These are phyloP conservation scores for Boletales sp. DNA, from an alignment of 768 basidiomycete genomes.

Conservation along the genomic window DNA sequence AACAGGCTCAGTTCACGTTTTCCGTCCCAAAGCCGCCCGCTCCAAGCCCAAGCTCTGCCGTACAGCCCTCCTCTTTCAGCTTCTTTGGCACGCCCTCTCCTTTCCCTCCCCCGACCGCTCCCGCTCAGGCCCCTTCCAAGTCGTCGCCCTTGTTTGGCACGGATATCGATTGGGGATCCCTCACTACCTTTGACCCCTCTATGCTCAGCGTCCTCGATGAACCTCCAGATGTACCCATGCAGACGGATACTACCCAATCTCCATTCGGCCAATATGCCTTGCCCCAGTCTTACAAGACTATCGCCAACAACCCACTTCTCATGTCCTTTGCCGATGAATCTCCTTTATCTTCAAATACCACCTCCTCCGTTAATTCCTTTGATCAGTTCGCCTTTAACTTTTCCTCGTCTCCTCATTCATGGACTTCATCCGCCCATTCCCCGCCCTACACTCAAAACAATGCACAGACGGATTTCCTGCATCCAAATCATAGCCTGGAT, in stretches of 20 bases:
- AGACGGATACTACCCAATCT: conserved; percentile 48
- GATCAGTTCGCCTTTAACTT: conserved; percentile 45
- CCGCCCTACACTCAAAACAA: conserved; percentile 17
- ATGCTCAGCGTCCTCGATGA: conserved; percentile 65
- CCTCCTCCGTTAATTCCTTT: conserved; percentile 17
- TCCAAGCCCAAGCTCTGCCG: conserved; percentile 18
- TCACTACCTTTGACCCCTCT: conserved; percentile 69
- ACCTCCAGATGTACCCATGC: conserved; percentile 53
- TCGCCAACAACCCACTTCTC: conserved; percentile 81
- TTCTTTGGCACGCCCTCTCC: conserved; percentile 26
- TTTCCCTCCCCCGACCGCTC: conserved; percentile 20
- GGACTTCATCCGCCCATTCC: conserved; percentile 17
- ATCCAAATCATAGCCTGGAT: conserved; percentile 32
- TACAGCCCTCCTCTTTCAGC: conserved; percentile 20
- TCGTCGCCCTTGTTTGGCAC: conserved; percentile 16
- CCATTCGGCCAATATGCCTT: conserved; percentile 48
- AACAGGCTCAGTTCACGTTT: conserved; percentile 82
- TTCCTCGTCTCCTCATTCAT: conserved; percentile 35
- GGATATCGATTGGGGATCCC: conserved; percentile 58
- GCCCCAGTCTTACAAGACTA: conserved; percentile 61
- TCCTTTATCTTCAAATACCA: conserved; percentile 22
- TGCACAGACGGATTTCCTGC: conserved; percentile 23
- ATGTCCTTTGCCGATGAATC: conserved; percentile 73
- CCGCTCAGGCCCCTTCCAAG: conserved; percentile 31
- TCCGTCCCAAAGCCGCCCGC: conserved; percentile 52